Percentiles rank a stretch among this genome's conserved stretches.
Conservation (phyloP, 2,329 filamentous ascomycete species). For the Alternaria postmessia region DNA sequence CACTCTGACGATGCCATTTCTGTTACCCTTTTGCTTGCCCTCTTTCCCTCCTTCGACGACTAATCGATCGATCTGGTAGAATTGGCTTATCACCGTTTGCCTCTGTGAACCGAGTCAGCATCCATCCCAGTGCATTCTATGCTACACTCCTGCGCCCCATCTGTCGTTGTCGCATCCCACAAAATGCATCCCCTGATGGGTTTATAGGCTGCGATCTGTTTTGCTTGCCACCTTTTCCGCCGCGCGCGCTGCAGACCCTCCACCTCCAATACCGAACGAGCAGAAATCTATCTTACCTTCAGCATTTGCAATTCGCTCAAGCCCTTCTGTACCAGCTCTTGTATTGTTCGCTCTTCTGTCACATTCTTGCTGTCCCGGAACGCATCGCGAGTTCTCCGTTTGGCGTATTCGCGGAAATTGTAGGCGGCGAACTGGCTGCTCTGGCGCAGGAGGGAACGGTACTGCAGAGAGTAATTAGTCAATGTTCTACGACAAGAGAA, state of each 20-base stretch:
- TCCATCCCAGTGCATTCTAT: not conserved
- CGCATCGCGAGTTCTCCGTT: constrained; percentile 86
- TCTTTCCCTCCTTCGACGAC: constrained; percentile 90
- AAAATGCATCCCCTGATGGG: constrained; percentile 7
- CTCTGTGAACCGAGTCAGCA: constrained; percentile 69
- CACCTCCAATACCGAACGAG: not conserved
- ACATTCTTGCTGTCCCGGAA: constrained; percentile 82
- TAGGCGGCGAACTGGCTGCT: constrained; percentile 88
- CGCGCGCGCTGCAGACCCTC: not conserved
- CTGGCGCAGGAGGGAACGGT: constrained; percentile 89
- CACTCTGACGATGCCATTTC: constrained; percentile 74
- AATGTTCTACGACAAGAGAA: not conserved
- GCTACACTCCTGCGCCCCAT: not conserved
- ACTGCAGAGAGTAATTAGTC: constrained; percentile 62
- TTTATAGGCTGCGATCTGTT: not conserved
- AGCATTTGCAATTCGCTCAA: constrained; percentile 85
- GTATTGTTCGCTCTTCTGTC: constrained; percentile 76
- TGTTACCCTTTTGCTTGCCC: constrained; percentile 74
- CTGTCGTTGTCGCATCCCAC: not conserved
- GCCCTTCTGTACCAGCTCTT: constrained; percentile 89
- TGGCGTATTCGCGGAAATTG: constrained; percentile 98
- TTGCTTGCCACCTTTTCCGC: not conserved
- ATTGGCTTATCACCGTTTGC: constrained; percentile 93
- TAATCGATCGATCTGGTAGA: constrained; percentile 89
- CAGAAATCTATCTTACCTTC: constrained; percentile 70